Evolutionary conservation across 768 basidiomycete genomes (phyloP).

Genomic region (Dentipellis fragilis): DNA sequence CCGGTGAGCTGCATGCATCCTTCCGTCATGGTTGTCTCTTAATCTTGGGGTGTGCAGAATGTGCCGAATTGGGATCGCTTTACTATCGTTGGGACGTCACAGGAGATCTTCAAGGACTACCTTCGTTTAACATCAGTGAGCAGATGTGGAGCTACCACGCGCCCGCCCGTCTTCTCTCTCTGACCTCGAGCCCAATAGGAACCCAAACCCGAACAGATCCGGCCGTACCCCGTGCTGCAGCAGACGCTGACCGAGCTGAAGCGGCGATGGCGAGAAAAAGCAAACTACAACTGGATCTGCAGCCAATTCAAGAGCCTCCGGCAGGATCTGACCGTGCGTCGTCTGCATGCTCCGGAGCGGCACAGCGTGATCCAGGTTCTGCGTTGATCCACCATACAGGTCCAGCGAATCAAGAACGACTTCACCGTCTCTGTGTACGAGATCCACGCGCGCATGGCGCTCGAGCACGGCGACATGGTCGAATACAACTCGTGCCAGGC

Average conservation of each 20-base stretch:
- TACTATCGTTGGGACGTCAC: constrained; percentile 89
- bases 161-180: background rate
- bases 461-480: constrained; percentile 95
- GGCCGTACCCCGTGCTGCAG: constrained; percentile 77
- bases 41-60: constrained; percentile 42
- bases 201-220: constrained; percentile 89
- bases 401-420: constrained; percentile 97
- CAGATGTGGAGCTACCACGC: constrained; percentile 4
- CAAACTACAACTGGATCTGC: constrained; percentile 83
- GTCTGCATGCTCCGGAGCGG: constrained; percentile 5
- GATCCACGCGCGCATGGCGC: constrained; percentile 94
- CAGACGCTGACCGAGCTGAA: constrained; percentile 83
- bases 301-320: constrained; percentile 97
- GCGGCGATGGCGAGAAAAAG: constrained; percentile 74
- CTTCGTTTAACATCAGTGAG: constrained; percentile 83
- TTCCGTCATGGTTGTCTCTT: background rate
- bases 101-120: constrained; percentile 92
- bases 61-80: constrained; percentile 94
- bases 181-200: constrained; percentile 44
- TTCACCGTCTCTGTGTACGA: constrained; percentile 97
- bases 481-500: constrained; percentile 99
- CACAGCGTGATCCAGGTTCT: background rate
- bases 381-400: constrained; percentile 35
- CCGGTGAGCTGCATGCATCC: constrained; percentile 36
- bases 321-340: constrained; percentile 91